Base-by-base conservation (phyloP, 345 rosid genomes). In the Turnera subulata region DNA sequence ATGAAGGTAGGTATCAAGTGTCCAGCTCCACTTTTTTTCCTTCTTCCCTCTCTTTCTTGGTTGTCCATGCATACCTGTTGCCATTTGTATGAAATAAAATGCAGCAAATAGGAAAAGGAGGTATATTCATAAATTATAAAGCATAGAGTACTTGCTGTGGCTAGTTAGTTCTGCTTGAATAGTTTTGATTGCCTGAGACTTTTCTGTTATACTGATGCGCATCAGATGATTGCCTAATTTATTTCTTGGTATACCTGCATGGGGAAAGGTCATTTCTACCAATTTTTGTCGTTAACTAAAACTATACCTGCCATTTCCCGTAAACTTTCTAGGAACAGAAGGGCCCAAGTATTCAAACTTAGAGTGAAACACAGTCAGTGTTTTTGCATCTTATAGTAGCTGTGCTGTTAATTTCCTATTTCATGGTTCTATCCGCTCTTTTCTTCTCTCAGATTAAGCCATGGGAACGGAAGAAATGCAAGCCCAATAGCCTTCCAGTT, bases 381-480 rank as follows among this genome's bases (percentile, higher is more conserved):
- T n/a, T n/a, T 50, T 7, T 50, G 18, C 35, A 22, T 25, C n/a
- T 23, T 25, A 6, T 50, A 18, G 17, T 24, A n/a, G 20, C 13
- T 25, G 19, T 15, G 1, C 54, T 25, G n/a, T 16, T 2, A 11
- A 16, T 8, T 8, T n/a, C 4, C 35, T 29, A 4, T 29, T 29
- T 29, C 35, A 29, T 29, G n/a, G 45, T 42, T 25, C 2, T 46
- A 42, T n/a, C n/a, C 29, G 52, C 42, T 57, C 22, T 54, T 58
- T 60, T 39, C 37, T 29, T 53, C 32, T 52, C 37, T 47, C 88
- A 89, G 97, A 77, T 89, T 37, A 92, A 89, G 73, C 83, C 72
- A 40, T 89, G 97, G 99, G 97, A 92, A 70, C 76, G 89, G 16
- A 89, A 83, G 73, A 64, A 92, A 57, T 89, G 99, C 63, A 89